Evolutionary conservation across 2,329 filamentous ascomycete genomes (phyloP), one percentile per base, ranked within the genome.

Genomic region (Albifimbria verrucaria): DNA sequence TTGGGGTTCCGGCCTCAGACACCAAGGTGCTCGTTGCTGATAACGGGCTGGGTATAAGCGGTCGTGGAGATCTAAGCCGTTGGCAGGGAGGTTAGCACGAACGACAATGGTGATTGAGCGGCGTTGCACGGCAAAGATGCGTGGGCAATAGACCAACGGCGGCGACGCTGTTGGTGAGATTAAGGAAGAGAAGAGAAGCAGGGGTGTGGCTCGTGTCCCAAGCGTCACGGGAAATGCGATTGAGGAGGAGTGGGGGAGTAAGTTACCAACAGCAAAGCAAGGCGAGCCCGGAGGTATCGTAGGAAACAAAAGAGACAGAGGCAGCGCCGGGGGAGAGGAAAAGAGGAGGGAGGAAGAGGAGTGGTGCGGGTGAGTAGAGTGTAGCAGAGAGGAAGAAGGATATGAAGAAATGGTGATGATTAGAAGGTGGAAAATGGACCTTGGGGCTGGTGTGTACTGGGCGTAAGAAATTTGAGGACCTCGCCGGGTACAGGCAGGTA

Each of bases 41-140:
- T 47, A 81, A 69, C 58, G 79, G 79, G 61, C 78, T 82, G 44
- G 78, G 76, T 56, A 74, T 69, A 52, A 72, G 65, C 63, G 72
- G 77, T 64, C 75, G 72, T 60, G 70, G 72, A 50, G 74, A 77
- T 75, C 79, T 82, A 55, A 63, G 53, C 46, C 55, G 57, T 59
- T 49, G 57, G 59, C 44, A 50, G 45, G 48, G 54, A 50, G 51
- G 59, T 68, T 50, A 58, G 62, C 28, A 49, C 54, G 36, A 39
- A 55, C 15, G 43, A 36, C 46, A 39, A 39, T 39, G 12, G 18
- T 4, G 18, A 39, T 6, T 12, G 32, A 5, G 15, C 18, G 32
- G 12, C 18, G 32, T 39, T 39, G 18, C 32, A 39, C 32, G 32
- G 12, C 32, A 39, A n/a, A n/a, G 12, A 12, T 5, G 12, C 15